Evolutionary conservation across 2,329 filamentous ascomycete genomes (phyloP).

Genomic region (Hypoxylon sp.): DNA sequence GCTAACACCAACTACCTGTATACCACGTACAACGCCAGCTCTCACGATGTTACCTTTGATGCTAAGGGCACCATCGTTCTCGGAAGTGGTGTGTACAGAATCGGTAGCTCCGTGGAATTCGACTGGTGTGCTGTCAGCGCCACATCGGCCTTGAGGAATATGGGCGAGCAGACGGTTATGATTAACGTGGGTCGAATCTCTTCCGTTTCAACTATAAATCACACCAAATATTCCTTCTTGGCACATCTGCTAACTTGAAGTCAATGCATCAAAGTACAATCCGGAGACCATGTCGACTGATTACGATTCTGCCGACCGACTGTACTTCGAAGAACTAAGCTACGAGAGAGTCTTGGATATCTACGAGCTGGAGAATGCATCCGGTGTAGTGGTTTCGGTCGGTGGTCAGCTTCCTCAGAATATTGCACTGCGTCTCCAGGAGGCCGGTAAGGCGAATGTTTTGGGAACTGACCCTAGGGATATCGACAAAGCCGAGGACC

Average conservation of each 20-base stretch:
- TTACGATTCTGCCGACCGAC: slow-evolving; percentile 85
- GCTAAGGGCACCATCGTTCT: slow-evolving; percentile 90
- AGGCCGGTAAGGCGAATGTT: slow-evolving; percentile 87
- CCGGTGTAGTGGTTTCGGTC: slow-evolving; percentile 91
- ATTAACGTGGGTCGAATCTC: slow-evolving; percentile 74
- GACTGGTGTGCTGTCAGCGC: slow-evolving; percentile 98
- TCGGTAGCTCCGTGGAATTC: slow-evolving; percentile 97
- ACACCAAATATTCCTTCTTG: not conserved
- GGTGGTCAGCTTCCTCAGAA: slow-evolving; percentile 97
- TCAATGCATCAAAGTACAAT: slow-evolving; percentile 66
- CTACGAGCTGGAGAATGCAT: slow-evolving; percentile 87
- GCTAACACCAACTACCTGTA: slow-evolving; percentile 95
- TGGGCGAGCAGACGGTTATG: slow-evolving; percentile 98
- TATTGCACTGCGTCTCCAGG: slow-evolving; percentile 92
- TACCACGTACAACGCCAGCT: slow-evolving; percentile 95
- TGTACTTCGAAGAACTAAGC: slow-evolving; percentile 96
- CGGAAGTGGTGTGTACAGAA: slow-evolving; percentile 95
- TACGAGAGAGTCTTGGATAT: slow-evolving; percentile 99
- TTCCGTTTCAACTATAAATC: not conserved
- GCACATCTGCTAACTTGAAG: slow-evolving; percentile 3
- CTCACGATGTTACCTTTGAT: slow-evolving; percentile 92
- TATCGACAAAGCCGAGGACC: slow-evolving; percentile 97
- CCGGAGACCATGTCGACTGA: slow-evolving; percentile 85
- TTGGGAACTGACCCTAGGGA: slow-evolving; percentile 92
- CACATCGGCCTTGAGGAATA: slow-evolving; percentile 79